phyloP scores from a whole-genome alignment of 2,329 filamentous ascomycete genomes.

The Fusarium oligoseptatum region DNA sequence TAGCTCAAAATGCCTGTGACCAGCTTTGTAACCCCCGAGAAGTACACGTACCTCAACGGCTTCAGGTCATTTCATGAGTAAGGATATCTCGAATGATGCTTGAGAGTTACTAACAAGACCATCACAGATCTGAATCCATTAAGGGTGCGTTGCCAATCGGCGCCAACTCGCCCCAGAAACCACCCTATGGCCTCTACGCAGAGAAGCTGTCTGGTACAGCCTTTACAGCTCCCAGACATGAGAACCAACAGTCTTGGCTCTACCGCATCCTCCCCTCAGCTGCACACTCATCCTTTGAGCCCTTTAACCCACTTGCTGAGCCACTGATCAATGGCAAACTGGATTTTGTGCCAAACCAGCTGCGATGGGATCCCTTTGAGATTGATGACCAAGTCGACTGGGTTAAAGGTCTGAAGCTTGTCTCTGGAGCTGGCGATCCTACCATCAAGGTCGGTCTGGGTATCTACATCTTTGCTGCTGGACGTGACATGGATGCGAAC shows the following conservation, averaged over 20 bases:
- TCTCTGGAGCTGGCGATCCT: slow-evolving; percentile 84
- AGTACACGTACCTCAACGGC: slow-evolving; percentile 82
- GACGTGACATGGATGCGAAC: slow-evolving; percentile 78
- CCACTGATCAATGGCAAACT: slow-evolving; percentile 43
- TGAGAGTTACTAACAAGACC: background rate
- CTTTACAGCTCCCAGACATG: slow-evolving; percentile 76
- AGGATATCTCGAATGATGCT: slow-evolving; percentile 42
- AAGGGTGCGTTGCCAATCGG: slow-evolving; percentile 79
- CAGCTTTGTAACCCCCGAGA: slow-evolving; percentile 52
- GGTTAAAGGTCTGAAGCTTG: slow-evolving; percentile 71
- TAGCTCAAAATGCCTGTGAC: slow-evolving; percentile 37
- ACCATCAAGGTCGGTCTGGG: slow-evolving; percentile 84
- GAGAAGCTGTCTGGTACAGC: slow-evolving; percentile 82
- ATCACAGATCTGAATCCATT: slow-evolving; percentile 77
- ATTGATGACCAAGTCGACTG: slow-evolving; percentile 72
- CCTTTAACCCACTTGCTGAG: background rate
- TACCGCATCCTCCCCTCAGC: slow-evolving; percentile 77
- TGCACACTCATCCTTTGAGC: slow-evolving; percentile 65
- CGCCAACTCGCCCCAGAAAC: slow-evolving; percentile 85
- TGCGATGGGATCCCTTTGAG: slow-evolving; percentile 86
- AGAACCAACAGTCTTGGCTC: slow-evolving; percentile 79
- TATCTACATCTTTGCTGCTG: slow-evolving; percentile 84
- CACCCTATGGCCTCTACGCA: slow-evolving; percentile 81
- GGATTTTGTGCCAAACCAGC: slow-evolving; percentile 74
- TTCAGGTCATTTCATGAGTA: slow-evolving; percentile 84